A percentile compares a stretch with the other conserved stretches of the same genome.
phyloP scores from a whole-genome alignment of 179 eudicot species.

The Dionaea muscipula region DNA sequence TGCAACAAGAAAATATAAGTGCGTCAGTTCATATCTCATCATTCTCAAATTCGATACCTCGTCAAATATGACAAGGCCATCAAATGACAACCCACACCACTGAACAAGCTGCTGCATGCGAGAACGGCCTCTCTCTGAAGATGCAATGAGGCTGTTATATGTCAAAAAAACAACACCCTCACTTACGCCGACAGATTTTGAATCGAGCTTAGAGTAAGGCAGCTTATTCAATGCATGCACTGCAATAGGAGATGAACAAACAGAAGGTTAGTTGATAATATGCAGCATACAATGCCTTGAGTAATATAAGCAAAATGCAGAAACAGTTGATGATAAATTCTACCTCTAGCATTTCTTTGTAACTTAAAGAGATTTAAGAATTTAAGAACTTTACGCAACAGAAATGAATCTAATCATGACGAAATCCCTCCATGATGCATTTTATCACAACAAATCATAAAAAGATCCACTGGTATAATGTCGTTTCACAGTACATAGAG shows the following conservation, averaged over 20 bases:
- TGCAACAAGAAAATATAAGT: too few species aligned
- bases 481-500: too few species aligned
- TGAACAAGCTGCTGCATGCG: constrained; percentile 92
- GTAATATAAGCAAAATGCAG: neutral
- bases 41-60: constrained; percentile 65
- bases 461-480: too few species aligned
- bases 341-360: too few species aligned
- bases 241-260: constrained; percentile 27
- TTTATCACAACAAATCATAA: too few species aligned
- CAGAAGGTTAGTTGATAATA: neutral
- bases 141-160: constrained; percentile 95
- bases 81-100: constrained; percentile 79
- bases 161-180: constrained; percentile 96
- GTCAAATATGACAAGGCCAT: constrained; percentile 89
- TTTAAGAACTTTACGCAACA: too few species aligned
- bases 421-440: too few species aligned
- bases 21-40: too few species aligned
- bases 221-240: constrained; percentile 96
- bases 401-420: too few species aligned
- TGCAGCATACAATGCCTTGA: neutral
- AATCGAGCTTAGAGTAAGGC: constrained; percentile 91
- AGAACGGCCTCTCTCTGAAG: constrained; percentile 92
- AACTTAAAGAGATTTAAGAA: too few species aligned
- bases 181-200: constrained; percentile 74
- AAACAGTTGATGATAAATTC: neutral